Evolutionary conservation across 2,329 filamentous ascomycete species (phyloP), one percentile per base, ranked within the genome.

Genomic region (Cadophora sp.): DNA sequence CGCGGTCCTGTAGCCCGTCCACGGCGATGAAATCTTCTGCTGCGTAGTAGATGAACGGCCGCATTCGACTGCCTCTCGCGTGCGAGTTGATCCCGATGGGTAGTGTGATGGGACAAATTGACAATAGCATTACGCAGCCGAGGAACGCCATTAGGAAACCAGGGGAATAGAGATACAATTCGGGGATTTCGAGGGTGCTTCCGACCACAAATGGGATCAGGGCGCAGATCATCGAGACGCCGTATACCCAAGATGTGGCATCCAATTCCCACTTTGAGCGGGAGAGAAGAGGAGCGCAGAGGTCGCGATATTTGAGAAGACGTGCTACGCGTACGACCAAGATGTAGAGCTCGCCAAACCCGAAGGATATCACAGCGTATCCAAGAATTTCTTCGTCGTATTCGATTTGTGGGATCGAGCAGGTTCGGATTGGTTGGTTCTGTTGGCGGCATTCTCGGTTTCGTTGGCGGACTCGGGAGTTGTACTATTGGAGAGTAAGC

Each of bases 131-230:
- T 36, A 95, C 78, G 27, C 96, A 88, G 50, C 93, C 87, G 13
- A 91, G 86, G 73, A 97, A 92, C 61, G 89, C 92, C 81, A 96
- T 93, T 68, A 97, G 81, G 79, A 97, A 97, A 30, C 91, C 93
- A 30, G 93, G 89, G 43, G 89, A 92, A 68, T 73, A 72, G 20
- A 73, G 67, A 43, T 73, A 72, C 11, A 73, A 65, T n/a, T 69
- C 8, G 6, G 71, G 70, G 7, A 73, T 72, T 33, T 67, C 66
- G 1, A 64, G 50, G 6, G 30, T 62, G 16, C 65, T 66, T 4
- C 71, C 70, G 8, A 73, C 62, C 1, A 73, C 70, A 20, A 73
- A 73, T 0, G 71, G 71, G 5, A 73, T 72, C 24, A 73, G 36
- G 11, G 71, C 71, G 39, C 62, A 67, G 18, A 73, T 61, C 71